Evolutionary conservation across 768 basidiomycete genomes (phyloP).

Genomic region (Leucocoprinus leucothites): DNA sequence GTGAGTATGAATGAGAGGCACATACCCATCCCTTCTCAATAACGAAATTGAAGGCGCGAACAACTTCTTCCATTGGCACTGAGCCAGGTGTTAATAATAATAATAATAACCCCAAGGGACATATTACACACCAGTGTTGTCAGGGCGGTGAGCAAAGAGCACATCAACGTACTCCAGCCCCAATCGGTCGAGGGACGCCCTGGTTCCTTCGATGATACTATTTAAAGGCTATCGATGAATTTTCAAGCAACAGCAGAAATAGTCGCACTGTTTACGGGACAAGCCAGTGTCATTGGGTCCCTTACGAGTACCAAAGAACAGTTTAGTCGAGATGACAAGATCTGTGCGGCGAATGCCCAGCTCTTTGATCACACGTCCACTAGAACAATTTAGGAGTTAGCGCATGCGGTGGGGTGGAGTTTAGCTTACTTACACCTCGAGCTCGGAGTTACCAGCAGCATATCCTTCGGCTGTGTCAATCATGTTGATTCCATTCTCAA

Average conservation of each 20-base stretch:
- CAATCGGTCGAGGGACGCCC: conserved; percentile 59
- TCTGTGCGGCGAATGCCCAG: conserved; percentile 64
- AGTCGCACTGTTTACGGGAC: conserved; percentile 50
- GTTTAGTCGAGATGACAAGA: conserved; percentile 67
- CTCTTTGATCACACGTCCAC: conserved; percentile 70
- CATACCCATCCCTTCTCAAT: conserved; percentile 65
- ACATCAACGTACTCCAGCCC: conserved; percentile 70
- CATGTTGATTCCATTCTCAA: conserved; percentile 71
- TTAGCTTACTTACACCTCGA: conserved; percentile 51
- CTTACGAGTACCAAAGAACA: conserved; percentile 65
- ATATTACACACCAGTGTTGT: conserved; percentile 41
- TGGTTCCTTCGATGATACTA: conserved; percentile 69
- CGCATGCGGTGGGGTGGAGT: not conserved
- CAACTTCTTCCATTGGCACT: conserved; percentile 70
- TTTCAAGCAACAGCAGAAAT: not conserved
- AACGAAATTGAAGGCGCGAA: conserved; percentile 72
- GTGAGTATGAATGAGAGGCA: conserved; percentile 14
- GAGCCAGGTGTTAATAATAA: not conserved
- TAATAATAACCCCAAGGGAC: not conserved
- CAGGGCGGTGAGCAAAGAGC: conserved; percentile 63
- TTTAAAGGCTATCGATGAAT: not conserved
- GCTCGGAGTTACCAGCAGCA: conserved; percentile 60
- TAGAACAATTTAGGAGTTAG: conserved; percentile 12
- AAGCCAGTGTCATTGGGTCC: conserved; percentile 56
- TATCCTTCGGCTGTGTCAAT: conserved; percentile 69